A percentile compares a stretch with the other conserved stretches of the same genome.
These are phyloP conservation scores for Umbelopsis isabellina DNA, from an alignment of 192 early-diverging fungal species.

Conservation along the genomic window DNA sequence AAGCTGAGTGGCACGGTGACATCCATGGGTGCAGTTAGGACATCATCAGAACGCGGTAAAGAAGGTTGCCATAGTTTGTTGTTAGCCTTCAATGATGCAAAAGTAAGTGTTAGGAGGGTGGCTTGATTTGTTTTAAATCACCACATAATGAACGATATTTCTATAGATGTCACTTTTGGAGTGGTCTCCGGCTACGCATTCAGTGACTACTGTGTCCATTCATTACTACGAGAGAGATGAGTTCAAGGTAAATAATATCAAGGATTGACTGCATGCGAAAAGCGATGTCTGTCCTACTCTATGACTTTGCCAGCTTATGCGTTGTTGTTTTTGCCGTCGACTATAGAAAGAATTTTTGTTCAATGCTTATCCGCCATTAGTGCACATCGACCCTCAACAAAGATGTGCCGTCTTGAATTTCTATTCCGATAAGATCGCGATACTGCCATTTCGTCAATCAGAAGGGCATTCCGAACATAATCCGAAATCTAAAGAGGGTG, in stretches of 20 bases:
- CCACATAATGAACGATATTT: background rate
- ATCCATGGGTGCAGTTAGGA: slow-evolving; percentile 71
- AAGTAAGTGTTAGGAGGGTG: slow-evolving; percentile 34
- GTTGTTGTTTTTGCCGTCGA: background rate
- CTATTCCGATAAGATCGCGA: slow-evolving; percentile 86
- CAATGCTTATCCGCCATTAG: slow-evolving; percentile 62
- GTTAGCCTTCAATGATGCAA: slow-evolving; percentile 82
- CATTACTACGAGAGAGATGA: slow-evolving; percentile 97
- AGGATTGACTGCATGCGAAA: background rate
- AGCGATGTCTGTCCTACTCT: background rate
- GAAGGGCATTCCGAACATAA: slow-evolving; percentile 43
- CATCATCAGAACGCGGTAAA: slow-evolving; percentile 61
- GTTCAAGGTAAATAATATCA: slow-evolving; percentile 63
- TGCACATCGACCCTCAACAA: slow-evolving; percentile 81
- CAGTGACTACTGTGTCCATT: slow-evolving; percentile 89
- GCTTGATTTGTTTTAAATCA: background rate
- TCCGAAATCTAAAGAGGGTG: background rate
- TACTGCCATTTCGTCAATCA: slow-evolving; percentile 84
- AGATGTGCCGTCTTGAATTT: slow-evolving; percentile 89
- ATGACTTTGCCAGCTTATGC: background rate
- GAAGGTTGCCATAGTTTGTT: slow-evolving; percentile 74
- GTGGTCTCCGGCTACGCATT: slow-evolving; percentile 73
- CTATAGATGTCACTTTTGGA: slow-evolving; percentile 89
- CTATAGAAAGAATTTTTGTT: slow-evolving; percentile 67
- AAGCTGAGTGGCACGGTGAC: slow-evolving; percentile 70